Evolutionary conservation across 768 basidiomycete genomes (phyloP).

Genomic region (Phallus indusiatus): DNA sequence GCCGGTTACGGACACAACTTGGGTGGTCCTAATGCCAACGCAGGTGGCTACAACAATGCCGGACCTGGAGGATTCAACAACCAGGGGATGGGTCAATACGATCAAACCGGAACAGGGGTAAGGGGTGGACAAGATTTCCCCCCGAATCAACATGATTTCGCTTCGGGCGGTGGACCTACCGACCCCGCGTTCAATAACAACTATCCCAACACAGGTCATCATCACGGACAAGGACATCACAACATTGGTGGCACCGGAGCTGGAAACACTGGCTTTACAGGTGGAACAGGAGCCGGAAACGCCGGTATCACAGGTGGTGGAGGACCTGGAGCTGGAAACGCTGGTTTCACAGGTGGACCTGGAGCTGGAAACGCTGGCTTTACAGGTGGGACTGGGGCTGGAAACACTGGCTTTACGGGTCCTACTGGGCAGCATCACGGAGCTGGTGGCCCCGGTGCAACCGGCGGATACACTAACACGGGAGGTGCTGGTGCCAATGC

Average conservation of each 20-base stretch:
- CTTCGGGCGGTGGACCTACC: background rate
- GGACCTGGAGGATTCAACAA: background rate
- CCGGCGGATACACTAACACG: background rate
- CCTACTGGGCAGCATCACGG: background rate
- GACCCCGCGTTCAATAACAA: background rate
- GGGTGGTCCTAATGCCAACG: background rate
- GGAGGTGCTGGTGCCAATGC: background rate
- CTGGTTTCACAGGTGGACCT: background rate
- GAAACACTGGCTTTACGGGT: background rate
- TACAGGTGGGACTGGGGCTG: background rate
- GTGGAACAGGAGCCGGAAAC: background rate
- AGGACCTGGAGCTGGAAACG: background rate
- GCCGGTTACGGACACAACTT: background rate
- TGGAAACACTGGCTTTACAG: background rate
- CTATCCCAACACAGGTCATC: background rate
- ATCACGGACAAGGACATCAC: background rate
- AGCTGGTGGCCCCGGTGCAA: background rate
- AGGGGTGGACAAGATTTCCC: background rate
- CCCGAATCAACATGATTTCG: background rate
- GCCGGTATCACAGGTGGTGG: no score
- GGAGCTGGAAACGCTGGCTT: background rate
- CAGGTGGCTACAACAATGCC: background rate
- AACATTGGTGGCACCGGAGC: background rate
- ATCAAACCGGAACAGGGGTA: background rate
- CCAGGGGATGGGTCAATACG: background rate